Conservation (phyloP, 1,284 basidiomycete species). For the Malassezia arunalokei region DNA sequence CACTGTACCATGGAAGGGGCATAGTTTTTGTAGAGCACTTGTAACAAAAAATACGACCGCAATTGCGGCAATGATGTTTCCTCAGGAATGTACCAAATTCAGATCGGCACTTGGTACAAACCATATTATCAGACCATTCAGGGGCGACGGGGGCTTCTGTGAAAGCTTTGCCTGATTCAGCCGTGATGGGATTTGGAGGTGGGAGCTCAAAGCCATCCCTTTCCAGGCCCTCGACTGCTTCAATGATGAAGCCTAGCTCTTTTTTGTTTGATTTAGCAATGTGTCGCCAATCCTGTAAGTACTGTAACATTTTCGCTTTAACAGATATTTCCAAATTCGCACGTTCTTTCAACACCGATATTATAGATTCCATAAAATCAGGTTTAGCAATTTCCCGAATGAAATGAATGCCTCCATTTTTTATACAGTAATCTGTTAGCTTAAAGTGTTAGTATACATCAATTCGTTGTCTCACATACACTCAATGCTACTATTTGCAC, state of each 20-base stretch:
- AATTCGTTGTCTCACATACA: slow-evolving; percentile 48
- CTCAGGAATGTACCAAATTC: slow-evolving; percentile 89
- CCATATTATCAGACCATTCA: slow-evolving; percentile 90
- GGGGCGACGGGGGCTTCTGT: slow-evolving; percentile 53
- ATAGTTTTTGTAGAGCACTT: slow-evolving; percentile 76
- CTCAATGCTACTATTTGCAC: slow-evolving; percentile 75
- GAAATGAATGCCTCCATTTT: slow-evolving; percentile 94
- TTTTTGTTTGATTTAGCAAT: slow-evolving; percentile 69
- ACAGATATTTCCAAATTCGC: slow-evolving; percentile 63
- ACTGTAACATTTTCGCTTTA: slow-evolving; percentile 63
- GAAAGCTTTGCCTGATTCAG: slow-evolving; percentile 29
- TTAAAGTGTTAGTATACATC: neutral
- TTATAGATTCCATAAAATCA: slow-evolving; percentile 85
- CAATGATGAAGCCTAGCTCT: slow-evolving; percentile 40
- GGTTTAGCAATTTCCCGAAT: slow-evolving; percentile 54
- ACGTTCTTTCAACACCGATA: slow-evolving; percentile 61
- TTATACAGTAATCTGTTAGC: slow-evolving; percentile 80
- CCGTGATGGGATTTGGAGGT: slow-evolving; percentile 60
- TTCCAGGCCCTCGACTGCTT: slow-evolving; percentile 38
- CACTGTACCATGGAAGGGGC: slow-evolving; percentile 83
- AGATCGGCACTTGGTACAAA: slow-evolving; percentile 83
- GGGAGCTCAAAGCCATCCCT: slow-evolving; percentile 62
- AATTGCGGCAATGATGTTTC: slow-evolving; percentile 97
- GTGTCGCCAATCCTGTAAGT: slow-evolving; percentile 83
- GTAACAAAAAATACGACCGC: slow-evolving; percentile 91